phyloP scores from a whole-genome alignment of 2,329 filamentous ascomycete genomes.

The Fusarium fujikuroi region DNA sequence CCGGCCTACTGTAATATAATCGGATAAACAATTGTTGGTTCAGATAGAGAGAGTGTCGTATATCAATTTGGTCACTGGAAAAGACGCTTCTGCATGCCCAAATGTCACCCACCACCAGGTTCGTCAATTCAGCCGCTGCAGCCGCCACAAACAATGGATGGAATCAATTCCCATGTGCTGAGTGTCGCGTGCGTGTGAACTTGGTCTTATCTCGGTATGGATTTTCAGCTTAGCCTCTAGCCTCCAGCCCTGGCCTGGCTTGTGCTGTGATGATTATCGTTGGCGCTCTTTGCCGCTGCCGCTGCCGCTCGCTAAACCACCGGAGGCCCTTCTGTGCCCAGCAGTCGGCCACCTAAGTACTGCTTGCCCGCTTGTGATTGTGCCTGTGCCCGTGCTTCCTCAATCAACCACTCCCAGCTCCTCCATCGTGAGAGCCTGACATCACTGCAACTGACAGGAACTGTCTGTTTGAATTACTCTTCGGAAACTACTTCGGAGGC shows the following conservation, averaged over 20 bases:
- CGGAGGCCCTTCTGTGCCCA: neutral
- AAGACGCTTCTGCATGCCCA: conserved; percentile 1
- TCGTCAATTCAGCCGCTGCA: conserved; percentile 22
- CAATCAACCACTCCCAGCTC: conserved; percentile 3
- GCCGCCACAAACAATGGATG: conserved; percentile 9
- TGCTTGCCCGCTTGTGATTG: conserved; percentile 1
- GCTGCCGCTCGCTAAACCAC: conserved; percentile 38
- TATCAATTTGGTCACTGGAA: neutral
- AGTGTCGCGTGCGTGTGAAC: conserved; percentile 31
- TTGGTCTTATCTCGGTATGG: conserved; percentile 12
- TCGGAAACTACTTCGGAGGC: neutral
- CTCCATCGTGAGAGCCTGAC: conserved; percentile 27
- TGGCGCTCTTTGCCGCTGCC: conserved; percentile 18
- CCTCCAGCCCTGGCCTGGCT: neutral
- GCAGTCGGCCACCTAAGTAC: neutral
- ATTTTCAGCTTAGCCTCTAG: conserved; percentile 7
- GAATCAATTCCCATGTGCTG: conserved; percentile 1
- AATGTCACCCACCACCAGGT: neutral
- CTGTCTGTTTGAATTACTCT: conserved; percentile 5
- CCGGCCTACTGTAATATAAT: no score
- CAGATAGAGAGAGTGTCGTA: neutral
- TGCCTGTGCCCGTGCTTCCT: conserved; percentile 1
- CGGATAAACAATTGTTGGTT: neutral
- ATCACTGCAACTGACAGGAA: conserved; percentile 19
- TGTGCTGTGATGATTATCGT: conserved; percentile 4